These are phyloP conservation scores for Debaryomyces castellii DNA, from an alignment of 805 yeast genomes.

Conservation along the genomic window DNA sequence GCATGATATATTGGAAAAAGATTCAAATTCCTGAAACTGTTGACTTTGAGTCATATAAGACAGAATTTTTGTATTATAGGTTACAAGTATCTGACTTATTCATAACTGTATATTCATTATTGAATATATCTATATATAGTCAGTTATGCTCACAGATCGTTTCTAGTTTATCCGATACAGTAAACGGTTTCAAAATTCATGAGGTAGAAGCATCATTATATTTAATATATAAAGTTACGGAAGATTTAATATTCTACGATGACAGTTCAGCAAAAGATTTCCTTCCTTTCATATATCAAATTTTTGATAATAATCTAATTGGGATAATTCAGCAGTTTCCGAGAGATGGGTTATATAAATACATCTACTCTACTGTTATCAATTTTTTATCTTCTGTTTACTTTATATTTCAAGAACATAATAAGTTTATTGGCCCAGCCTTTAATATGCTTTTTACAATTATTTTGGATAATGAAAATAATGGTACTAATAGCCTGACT, in stretches of 20 bases:
- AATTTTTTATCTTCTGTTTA: constrained; percentile 59
- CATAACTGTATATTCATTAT: constrained; percentile 65
- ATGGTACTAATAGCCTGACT: constrained; percentile 13
- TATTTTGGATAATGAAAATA: constrained; percentile 24
- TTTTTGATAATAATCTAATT: constrained; percentile 24
- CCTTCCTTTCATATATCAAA: constrained; percentile 21
- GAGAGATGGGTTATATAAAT: constrained; percentile 4
- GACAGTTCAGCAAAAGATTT: constrained; percentile 25
- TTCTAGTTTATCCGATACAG: constrained; percentile 13
- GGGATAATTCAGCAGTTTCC: constrained; percentile 13
- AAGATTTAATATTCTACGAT: constrained; percentile 46
- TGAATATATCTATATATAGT: constrained; percentile 53
- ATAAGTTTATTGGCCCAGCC: constrained; percentile 45
- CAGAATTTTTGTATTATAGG: constrained; percentile 69
- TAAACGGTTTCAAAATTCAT: constrained; percentile 18
- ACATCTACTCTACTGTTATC: constrained; percentile 45
- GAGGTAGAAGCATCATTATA: constrained; percentile 64
- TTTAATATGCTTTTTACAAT: constrained; percentile 54
- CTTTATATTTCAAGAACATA: constrained; percentile 52
- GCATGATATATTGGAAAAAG: constrained; percentile 69
- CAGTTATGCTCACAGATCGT: constrained; percentile 39
- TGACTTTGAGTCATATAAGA: constrained; percentile 29
- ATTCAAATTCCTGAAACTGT: constrained; percentile 44
- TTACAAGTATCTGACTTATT: constrained; percentile 75
- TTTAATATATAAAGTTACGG: constrained; percentile 55